These are phyloP conservation scores for Saccharata proteae DNA, from an alignment of 2,329 filamentous ascomycete genomes.

Conservation along the genomic window DNA sequence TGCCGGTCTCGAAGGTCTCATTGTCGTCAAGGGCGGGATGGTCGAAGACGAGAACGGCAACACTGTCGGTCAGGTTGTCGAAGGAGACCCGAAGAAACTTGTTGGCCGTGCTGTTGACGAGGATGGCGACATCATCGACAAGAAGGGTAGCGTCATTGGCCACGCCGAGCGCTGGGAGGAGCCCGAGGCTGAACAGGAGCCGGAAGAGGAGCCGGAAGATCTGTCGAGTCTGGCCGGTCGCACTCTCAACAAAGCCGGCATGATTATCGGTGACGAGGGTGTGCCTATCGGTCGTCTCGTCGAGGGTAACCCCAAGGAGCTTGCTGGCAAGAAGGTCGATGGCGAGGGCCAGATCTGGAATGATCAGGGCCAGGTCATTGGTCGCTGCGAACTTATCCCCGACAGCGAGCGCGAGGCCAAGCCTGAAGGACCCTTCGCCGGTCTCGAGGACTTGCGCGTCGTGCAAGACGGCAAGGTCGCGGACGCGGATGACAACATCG, in stretches of 20 bases:
- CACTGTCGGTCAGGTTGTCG: constrained; percentile 35
- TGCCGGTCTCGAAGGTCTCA: constrained; percentile 38
- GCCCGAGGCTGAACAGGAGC: constrained; percentile 45
- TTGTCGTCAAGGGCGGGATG: constrained; percentile 37
- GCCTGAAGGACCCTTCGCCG: constrained; percentile 39
- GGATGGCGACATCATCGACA: constrained; percentile 41
- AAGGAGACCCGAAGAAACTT: constrained; percentile 40
- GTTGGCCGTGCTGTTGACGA: constrained; percentile 39
- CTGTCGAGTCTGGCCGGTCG: constrained; percentile 34
- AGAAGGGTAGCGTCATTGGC: constrained; percentile 40
- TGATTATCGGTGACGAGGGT: constrained; percentile 38
- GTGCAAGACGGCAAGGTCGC: constrained; percentile 36
- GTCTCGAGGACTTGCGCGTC: constrained; percentile 36
- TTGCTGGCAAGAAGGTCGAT: constrained; percentile 58
- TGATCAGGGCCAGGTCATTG: constrained; percentile 59
- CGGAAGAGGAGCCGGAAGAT: constrained; percentile 29
- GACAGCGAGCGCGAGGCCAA: constrained; percentile 47
- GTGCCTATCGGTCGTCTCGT: constrained; percentile 50
- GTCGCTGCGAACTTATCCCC: constrained; percentile 54
- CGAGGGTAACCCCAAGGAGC: constrained; percentile 51
- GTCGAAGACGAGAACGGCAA: constrained; percentile 40
- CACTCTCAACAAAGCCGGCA: constrained; percentile 38
- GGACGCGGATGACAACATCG: constrained; percentile 38
- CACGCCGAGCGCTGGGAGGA: constrained; percentile 47
- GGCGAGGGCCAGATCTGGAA: constrained; percentile 61